These are phyloP conservation scores for Yamadazyma spencermartinsiae DNA, from an alignment of 1,139 yeast species.

Conservation along the genomic window DNA sequence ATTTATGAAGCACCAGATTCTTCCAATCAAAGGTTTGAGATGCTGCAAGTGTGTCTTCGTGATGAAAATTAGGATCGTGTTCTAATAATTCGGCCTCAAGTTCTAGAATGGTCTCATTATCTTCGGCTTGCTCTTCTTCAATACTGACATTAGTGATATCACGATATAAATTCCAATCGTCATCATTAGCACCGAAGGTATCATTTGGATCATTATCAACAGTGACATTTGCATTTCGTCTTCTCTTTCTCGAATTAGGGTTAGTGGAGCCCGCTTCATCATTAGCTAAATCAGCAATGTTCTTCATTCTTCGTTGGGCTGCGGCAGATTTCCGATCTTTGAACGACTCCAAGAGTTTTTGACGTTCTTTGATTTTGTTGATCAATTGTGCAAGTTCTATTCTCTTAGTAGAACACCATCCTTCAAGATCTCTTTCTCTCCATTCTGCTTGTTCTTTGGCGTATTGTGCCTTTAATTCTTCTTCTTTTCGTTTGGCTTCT, in stretches of 20 bases:
- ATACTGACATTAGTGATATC: constrained; percentile 76
- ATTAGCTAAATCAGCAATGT: constrained; percentile 82
- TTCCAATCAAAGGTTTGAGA: constrained; percentile 81
- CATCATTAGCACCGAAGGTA: constrained; percentile 94
- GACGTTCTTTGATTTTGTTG: constrained; percentile 62
- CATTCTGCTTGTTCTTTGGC: constrained; percentile 70
- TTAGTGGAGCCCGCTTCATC: constrained; percentile 54
- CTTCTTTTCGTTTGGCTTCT: constrained; percentile 63
- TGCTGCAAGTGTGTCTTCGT: constrained; percentile 78
- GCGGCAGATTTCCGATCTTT: constrained; percentile 89
- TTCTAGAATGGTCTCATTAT: constrained; percentile 56
- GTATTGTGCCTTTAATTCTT: constrained; percentile 52
- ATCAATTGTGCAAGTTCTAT: constrained; percentile 57
- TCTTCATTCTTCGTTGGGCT: constrained; percentile 91
- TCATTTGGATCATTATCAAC: constrained; percentile 92
- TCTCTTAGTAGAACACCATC: constrained; percentile 79
- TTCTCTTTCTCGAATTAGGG: constrained; percentile 45
- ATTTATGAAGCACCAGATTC: constrained; percentile 75
- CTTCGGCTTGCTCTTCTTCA: constrained; percentile 72
- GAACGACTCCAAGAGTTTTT: constrained; percentile 72
- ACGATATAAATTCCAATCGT: constrained; percentile 91
- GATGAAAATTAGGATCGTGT: constrained; percentile 79
- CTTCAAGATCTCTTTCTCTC: constrained; percentile 72
- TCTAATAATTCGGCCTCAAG: constrained; percentile 76
- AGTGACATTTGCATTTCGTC: constrained; percentile 57